Conservation (phyloP, 306 rosid genomes). For the Casuarina equisetifolia region DNA sequence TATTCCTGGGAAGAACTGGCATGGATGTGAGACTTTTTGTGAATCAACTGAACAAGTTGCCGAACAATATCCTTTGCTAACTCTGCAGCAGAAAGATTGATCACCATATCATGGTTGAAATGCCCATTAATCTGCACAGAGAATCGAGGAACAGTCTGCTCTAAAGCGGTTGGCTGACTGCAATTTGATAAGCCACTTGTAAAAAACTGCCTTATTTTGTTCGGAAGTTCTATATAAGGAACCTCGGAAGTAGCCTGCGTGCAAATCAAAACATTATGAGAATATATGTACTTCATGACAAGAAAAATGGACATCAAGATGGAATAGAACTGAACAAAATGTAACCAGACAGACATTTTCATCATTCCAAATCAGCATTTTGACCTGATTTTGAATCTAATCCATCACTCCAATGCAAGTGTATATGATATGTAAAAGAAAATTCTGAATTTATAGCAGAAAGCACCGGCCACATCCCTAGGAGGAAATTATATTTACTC, state of each 20-base stretch:
- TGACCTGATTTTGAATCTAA: too few species aligned
- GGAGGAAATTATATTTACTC: neutral
- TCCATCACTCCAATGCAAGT: too few species aligned
- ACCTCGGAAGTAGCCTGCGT: slow-evolving; percentile 84
- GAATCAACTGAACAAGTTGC: slow-evolving; percentile 69
- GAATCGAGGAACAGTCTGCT: slow-evolving; percentile 64
- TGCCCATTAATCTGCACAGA: slow-evolving; percentile 65
- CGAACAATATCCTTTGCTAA: slow-evolving; percentile 62
- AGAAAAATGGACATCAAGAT: neutral
- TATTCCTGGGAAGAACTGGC: slow-evolving; percentile 23
- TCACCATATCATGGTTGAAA: slow-evolving; percentile 55
- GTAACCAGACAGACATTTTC: neutral
- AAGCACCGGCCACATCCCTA: neutral
- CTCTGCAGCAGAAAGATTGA: slow-evolving; percentile 58
- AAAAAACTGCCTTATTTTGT: slow-evolving; percentile 65
- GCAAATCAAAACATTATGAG: slow-evolving; percentile 29
- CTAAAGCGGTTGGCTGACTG: slow-evolving; percentile 46
- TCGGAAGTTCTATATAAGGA: slow-evolving; percentile 66
- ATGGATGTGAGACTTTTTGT: slow-evolving; percentile 66
- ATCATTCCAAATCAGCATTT: neutral
- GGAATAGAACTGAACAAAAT: neutral
- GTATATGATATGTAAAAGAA: neutral
- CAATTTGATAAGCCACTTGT: slow-evolving; percentile 44
- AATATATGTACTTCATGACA: slow-evolving; percentile 7
- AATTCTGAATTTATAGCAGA: neutral